Conservation (phyloP, 1,139 yeast species). For the Pichia sp. region DNA sequence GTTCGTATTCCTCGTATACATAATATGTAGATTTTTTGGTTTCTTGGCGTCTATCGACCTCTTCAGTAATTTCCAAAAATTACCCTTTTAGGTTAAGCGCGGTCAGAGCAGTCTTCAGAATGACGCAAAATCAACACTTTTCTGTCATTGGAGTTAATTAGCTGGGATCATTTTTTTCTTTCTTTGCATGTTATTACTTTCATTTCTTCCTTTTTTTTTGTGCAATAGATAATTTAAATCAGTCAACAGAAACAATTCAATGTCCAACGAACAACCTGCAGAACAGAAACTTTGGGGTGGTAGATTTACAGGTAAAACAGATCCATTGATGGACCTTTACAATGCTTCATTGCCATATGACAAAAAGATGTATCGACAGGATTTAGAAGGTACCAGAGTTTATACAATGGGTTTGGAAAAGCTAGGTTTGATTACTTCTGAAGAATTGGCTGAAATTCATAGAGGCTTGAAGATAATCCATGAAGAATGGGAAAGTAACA, state of each 20-base stretch:
- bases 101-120: background rate
- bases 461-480: constrained; percentile 65
- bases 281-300: constrained; percentile 91
- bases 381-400: constrained; percentile 86
- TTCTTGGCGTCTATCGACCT: background rate
- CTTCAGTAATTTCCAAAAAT: background rate
- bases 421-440: constrained; percentile 60
- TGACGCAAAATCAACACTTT: background rate
- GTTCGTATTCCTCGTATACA: too few species aligned
- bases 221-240: too few species aligned
- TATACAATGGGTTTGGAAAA: constrained; percentile 83
- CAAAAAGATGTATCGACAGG: constrained; percentile 89
- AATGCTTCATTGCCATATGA: constrained; percentile 96
- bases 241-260: constrained; percentile 7
- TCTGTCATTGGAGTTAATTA: background rate
- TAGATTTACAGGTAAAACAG: constrained; percentile 93
- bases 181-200: background rate
- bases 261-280: constrained; percentile 22
- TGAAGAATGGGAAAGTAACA: constrained; percentile 71
- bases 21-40: too few species aligned
- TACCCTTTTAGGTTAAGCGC: constrained; percentile 1
- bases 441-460: constrained; percentile 75
- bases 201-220: background rate
- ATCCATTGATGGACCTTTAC: constrained; percentile 94
- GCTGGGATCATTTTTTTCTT: too few species aligned